Percentiles rank a stretch among this genome's conserved stretches.
Conservation (phyloP, 2,329 filamentous ascomycete genomes). For the Juglanconis oblonga region DNA sequence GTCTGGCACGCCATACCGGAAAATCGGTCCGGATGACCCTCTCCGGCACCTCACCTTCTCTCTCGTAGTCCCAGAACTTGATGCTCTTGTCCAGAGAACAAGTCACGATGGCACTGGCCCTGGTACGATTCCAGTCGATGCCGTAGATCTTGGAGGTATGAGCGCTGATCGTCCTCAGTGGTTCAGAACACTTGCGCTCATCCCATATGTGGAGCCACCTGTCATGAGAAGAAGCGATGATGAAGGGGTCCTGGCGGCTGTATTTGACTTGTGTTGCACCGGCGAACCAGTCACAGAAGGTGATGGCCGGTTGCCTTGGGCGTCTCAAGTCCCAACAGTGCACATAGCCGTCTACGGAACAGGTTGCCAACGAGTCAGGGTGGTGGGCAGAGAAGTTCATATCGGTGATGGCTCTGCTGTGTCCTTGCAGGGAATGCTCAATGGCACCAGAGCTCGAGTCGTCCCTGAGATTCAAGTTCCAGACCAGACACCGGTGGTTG, state of each 20-base stretch:
- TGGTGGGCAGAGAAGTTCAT: constrained; percentile 96
- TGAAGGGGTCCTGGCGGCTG: constrained; percentile 81
- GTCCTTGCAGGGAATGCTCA: constrained; percentile 83
- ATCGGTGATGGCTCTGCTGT: constrained; percentile 83
- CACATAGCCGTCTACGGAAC: constrained; percentile 88
- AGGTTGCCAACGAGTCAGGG: constrained; percentile 84
- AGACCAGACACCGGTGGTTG: constrained; percentile 90
- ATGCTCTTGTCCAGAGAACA: constrained; percentile 91
- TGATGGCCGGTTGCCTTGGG: constrained; percentile 69
- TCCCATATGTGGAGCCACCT: constrained; percentile 89
- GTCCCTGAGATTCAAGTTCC: constrained; percentile 80
- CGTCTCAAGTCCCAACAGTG: constrained; percentile 87
- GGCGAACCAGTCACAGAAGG: constrained; percentile 89
- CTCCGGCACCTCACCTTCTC: constrained; percentile 63
- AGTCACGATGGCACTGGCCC: constrained; percentile 70
- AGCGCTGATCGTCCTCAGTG: constrained; percentile 79
- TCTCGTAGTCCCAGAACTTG: constrained; percentile 83
- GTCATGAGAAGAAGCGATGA: constrained; percentile 89
- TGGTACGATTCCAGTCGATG: constrained; percentile 86
- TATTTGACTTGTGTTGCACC: constrained; percentile 95
- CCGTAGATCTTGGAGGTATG: constrained; percentile 94
- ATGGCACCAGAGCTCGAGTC: constrained; percentile 70
- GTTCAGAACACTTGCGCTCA: constrained; percentile 72
- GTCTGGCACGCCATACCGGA: constrained; percentile 85
- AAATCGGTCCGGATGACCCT: constrained; percentile 78